Base-by-base conservation (phyloP, 768 basidiomycete genomes). In the Amanita polypyramis region DNA sequence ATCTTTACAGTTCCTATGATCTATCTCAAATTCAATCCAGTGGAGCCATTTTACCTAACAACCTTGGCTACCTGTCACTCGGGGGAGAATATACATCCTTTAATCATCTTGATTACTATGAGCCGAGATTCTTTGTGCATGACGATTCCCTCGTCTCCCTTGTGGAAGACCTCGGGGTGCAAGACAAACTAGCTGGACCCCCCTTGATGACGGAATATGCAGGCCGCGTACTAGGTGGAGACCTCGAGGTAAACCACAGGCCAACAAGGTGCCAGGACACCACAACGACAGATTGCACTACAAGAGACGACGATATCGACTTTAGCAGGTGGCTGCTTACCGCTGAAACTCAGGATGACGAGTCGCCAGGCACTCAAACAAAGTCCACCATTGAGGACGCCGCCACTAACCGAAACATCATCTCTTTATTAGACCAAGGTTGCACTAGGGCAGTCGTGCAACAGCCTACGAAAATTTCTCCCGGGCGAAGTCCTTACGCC, bases 311-410 rank as follows among this genome's bases (percentile, higher is more conserved):
- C 7, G 49, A 50, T 14, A 34, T 50, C n/a, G 49, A 50, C 38
- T 50, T 50, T 20, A 37, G 42, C 33, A 43, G 36, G 19, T 50
- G 49, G 49, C 41, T 50, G 1, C 49, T 50, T 20, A 27, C 43
- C 9, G 19, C 34, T 38, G 49, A 41, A 11, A 17, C 39, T 4
- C 47, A 32, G 4, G 47, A 42, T n/a, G 44, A 34, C 2, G 33
- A 34, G 9, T 15, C 17, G 17, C 15, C 23, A 6, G 20, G 4
- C 44, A 33, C 2, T 14, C 43, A 19, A 32, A 33, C 15, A 32
- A 32, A 49, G 20, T 27, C 40, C 15, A 10, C 25, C n/a, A 14
- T n/a, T 2, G 10, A n/a, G 1, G 40, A 25, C 25, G 25, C 25
- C 25, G 3, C 25, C 25, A 7, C 7, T 27, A 7, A 27, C 25